Evolutionary conservation across 2,329 filamentous ascomycete genomes (phyloP).

Genomic region (Ceratocystis diversiconidia): DNA sequence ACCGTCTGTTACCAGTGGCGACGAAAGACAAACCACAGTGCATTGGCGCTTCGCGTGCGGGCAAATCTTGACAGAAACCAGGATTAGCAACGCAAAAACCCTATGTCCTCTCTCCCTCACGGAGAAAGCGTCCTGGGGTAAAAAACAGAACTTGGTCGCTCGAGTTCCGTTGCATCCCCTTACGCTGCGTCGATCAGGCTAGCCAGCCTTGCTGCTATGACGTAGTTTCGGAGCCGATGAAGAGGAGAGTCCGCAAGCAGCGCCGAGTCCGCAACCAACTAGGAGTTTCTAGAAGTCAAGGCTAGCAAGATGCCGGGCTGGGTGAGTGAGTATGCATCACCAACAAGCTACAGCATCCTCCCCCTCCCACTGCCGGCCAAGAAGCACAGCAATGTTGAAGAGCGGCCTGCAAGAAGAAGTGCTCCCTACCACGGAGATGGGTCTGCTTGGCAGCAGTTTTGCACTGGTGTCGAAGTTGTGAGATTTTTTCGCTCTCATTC

Average conservation of each 20-base stretch:
- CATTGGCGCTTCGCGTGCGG: background rate
- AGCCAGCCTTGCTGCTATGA: background rate
- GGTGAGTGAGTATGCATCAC: no score
- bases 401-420: no score
- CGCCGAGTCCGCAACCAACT: background rate
- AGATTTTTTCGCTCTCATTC: background rate
- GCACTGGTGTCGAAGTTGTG: background rate
- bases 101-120: background rate
- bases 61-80: background rate
- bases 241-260: background rate
- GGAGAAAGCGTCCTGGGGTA: constrained; percentile 1
- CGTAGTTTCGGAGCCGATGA: background rate
- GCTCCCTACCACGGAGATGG: background rate
- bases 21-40: background rate
- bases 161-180: background rate
- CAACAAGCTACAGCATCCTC: no score
- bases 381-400: no score
- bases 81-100: background rate
- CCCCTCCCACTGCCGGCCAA: no score
- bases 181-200: background rate
- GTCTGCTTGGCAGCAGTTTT: background rate
- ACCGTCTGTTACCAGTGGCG: background rate
- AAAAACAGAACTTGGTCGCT: no score
- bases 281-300: background rate
- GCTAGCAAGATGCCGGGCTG: background rate